phyloP scores from a whole-genome alignment of 73 alveolate genomes.

The Tetrahymena thermophila region DNA sequence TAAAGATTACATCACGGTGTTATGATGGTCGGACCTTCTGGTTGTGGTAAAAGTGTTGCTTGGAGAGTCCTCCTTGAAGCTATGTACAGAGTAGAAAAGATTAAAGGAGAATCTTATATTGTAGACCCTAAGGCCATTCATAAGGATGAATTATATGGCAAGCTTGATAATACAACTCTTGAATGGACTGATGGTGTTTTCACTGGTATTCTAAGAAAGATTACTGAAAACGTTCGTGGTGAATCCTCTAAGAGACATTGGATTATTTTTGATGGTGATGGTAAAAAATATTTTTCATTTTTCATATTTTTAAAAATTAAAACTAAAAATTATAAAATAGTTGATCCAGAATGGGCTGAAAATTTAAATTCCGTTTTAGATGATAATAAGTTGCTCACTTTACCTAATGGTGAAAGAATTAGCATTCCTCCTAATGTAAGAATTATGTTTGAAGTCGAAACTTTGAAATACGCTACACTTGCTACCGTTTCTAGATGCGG shows the following conservation, averaged over 20 bases:
- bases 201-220: constrained; percentile 91
- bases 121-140: constrained; percentile 98
- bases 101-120: constrained; percentile 95
- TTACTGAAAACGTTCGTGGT: constrained; percentile 93
- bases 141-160: constrained; percentile 98
- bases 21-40: constrained; percentile 99
- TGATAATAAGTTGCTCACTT: constrained; percentile 96
- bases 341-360: constrained; percentile 99
- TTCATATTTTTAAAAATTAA: background rate
- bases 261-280: constrained; percentile 99
- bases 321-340: constrained; percentile 16
- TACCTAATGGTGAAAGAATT: constrained; percentile 99
- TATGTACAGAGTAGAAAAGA: constrained; percentile 80
- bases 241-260: constrained; percentile 96
- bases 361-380: constrained; percentile 98
- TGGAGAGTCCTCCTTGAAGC: constrained; percentile 98
- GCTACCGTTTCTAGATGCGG: constrained; percentile 99
- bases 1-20: constrained; percentile 93
- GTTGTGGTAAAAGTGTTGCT: constrained; percentile 97
- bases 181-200: constrained; percentile 99
- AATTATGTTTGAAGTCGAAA: constrained; percentile 99
- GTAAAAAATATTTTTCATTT: background rate
- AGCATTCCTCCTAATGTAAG: constrained; percentile 98
- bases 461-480: constrained; percentile 97
- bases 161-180: constrained; percentile 96